phyloP scores from a whole-genome alignment of 2,329 filamentous ascomycete genomes.

The Drechslerella dactyloides region DNA sequence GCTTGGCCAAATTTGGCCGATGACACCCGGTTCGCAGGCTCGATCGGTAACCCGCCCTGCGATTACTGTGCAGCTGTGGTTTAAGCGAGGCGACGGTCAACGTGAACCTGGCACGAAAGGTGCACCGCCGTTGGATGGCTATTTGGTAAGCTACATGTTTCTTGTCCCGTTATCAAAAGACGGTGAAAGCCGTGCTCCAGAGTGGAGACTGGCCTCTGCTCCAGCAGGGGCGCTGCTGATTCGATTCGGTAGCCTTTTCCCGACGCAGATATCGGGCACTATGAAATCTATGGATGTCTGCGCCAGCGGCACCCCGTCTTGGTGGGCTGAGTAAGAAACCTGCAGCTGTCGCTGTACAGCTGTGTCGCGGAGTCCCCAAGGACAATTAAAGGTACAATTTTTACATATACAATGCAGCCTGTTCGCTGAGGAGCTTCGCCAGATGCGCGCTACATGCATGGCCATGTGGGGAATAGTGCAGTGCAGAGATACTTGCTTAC shows the following conservation, averaged over 20 bases:
- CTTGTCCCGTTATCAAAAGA: not conserved
- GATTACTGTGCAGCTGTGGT: not conserved
- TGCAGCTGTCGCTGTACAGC: not conserved
- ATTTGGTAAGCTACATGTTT: not conserved
- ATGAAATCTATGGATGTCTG: not conserved
- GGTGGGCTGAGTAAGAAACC: constrained; percentile 1
- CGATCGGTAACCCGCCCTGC: not conserved
- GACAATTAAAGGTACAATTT: not conserved
- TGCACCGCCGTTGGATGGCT: not conserved
- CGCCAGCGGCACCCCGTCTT: not conserved
- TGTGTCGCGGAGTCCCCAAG: not conserved
- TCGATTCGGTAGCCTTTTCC: not conserved
- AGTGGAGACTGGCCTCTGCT: not conserved
- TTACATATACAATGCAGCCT: not conserved
- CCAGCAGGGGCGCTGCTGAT: not conserved
- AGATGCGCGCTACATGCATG: not conserved
- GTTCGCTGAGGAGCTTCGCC: not conserved
- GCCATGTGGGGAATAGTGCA: not conserved
- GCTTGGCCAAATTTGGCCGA: constrained; percentile 3
- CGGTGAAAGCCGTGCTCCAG: not conserved
- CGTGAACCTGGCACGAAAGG: not conserved
- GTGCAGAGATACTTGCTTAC: not conserved
- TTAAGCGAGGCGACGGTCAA: not conserved
- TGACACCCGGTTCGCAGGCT: not conserved
- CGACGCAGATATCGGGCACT: not conserved